Evolutionary conservation across 2,329 filamentous ascomycete species (phyloP).

Genomic region (Claviceps sp.): DNA sequence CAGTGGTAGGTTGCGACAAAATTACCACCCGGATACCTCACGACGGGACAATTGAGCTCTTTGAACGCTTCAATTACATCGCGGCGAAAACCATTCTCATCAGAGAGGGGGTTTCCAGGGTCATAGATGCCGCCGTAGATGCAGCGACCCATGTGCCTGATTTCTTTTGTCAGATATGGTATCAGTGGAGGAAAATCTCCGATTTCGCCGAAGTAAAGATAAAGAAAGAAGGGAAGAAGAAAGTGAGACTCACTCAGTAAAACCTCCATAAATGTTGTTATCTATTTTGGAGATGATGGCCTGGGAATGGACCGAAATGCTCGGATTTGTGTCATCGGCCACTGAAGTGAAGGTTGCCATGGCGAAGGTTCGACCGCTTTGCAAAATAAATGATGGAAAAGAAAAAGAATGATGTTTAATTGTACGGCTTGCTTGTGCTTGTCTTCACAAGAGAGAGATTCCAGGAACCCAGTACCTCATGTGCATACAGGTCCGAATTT

Average conservation of each 20-base stretch:
- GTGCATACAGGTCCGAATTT: neutral
- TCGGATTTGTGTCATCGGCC: neutral
- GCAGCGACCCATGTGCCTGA: neutral
- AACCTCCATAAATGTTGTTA: neutral
- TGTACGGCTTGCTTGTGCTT: neutral
- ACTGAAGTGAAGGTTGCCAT: neutral
- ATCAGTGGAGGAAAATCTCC: neutral
- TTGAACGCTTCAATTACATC: neutral
- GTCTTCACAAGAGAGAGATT: neutral
- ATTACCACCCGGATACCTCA: neutral
- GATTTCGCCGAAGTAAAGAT: neutral
- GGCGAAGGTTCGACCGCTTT: neutral
- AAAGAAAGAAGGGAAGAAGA: neutral
- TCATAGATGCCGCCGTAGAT: neutral
- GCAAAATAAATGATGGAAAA: neutral
- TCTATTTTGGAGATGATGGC: neutral
- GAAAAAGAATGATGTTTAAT: neutral
- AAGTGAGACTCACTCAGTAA: neutral
- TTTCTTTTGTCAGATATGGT: neutral
- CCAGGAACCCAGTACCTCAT: neutral
- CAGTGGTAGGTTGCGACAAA: slow-evolving; percentile 1
- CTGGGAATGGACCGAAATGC: neutral
- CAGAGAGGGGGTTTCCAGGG: neutral
- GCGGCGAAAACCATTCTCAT: neutral
- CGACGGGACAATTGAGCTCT: neutral